phyloP scores from a whole-genome alignment of 805 yeast genomes.

The Pichia phayaonensis region DNA sequence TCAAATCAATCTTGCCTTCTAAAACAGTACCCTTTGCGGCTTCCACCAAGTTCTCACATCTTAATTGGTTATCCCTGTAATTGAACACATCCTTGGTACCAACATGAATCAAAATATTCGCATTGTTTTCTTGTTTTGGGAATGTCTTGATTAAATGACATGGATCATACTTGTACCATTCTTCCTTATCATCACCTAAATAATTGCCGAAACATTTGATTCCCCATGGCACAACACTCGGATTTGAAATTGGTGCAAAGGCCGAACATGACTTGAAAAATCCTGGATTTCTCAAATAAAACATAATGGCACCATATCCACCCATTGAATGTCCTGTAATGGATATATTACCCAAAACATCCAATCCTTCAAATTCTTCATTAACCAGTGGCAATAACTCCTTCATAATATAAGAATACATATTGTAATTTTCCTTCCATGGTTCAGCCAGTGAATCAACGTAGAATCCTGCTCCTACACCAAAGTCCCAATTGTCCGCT shows the following conservation, averaged over 20 bases:
- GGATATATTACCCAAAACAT: conserved; percentile 51
- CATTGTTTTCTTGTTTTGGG: conserved; percentile 33
- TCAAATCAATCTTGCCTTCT: conserved; percentile 51
- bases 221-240: conserved; percentile 80
- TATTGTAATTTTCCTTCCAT: conserved; percentile 66
- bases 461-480: conserved; percentile 93
- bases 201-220: conserved; percentile 74
- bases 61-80: conserved; percentile 43
- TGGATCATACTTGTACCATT: conserved; percentile 83
- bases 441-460: conserved; percentile 74
- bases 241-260: conserved; percentile 85
- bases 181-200: conserved; percentile 51
- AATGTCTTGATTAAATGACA: conserved; percentile 52
- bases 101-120: conserved; percentile 70
- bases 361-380: conserved; percentile 38
- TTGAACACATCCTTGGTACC: conserved; percentile 78
- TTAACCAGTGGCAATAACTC: conserved; percentile 58
- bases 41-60: conserved; percentile 62
- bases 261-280: conserved; percentile 77
- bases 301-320: conserved; percentile 83
- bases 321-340: conserved; percentile 99
- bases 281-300: conserved; percentile 59
- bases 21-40: conserved; percentile 53
- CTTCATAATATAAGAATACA: conserved; percentile 74
- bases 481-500: conserved; percentile 69